A percentile compares a stretch with the other conserved stretches of the same genome.
Evolutionary conservation across 345 rosid genomes (phyloP).

Genomic region (Murraya koenigii): DNA sequence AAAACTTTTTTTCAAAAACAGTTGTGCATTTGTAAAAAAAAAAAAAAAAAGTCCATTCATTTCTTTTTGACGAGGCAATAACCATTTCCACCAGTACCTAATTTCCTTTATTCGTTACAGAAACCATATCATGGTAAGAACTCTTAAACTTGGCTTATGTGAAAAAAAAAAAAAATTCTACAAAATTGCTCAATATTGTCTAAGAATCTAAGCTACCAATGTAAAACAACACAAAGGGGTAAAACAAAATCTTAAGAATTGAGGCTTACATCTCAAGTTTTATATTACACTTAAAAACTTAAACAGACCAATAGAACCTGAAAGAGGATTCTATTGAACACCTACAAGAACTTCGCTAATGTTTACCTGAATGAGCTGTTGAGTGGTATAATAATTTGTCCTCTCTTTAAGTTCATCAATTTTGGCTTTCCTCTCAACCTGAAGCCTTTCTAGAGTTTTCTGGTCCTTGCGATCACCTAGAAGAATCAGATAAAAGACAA

Average conservation of each 20-base stretch:
- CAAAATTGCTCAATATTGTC: not conserved
- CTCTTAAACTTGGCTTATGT: not conserved
- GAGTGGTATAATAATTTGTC: conserved; percentile 88
- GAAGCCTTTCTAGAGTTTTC: conserved; percentile 73
- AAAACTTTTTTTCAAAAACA: not conserved
- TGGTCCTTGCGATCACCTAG: conserved; percentile 86
- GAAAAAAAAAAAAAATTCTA: not conserved
- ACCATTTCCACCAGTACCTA: not conserved
- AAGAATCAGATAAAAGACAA: conserved; percentile 12
- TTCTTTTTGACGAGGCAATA: not conserved
- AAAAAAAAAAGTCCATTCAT: not conserved
- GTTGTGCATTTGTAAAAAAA: not conserved
- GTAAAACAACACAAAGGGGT: not conserved
- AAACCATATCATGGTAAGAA: not conserved
- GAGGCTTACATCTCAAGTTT: not conserved
- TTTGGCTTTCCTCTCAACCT: conserved; percentile 83
- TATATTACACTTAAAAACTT: not conserved
- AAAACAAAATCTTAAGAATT: not conserved
- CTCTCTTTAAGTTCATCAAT: conserved; percentile 93
- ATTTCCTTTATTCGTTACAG: not conserved
- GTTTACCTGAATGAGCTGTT: conserved; percentile 87
- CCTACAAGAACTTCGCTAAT: not conserved
- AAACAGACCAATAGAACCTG: not conserved
- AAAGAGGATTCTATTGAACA: not conserved
- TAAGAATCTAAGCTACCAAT: not conserved